Conservation (phyloP, 371 early-diverging fungal species). For the Zancudomyces culisetae region DNA sequence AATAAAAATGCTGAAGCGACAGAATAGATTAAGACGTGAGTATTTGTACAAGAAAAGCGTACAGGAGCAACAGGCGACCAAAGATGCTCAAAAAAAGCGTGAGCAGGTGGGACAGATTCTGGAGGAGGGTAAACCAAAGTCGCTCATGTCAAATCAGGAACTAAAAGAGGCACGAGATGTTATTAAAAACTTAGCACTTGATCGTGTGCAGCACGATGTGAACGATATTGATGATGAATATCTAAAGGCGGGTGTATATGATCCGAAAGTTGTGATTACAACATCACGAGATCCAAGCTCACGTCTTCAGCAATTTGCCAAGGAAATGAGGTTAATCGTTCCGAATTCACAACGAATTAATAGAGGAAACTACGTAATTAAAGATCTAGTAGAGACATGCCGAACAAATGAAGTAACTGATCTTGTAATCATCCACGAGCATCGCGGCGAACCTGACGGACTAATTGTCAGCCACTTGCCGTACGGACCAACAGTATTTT, state of each 20-base stretch:
- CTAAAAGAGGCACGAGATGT: constrained; percentile 45
- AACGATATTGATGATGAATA: constrained; percentile 91
- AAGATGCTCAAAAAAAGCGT: constrained; percentile 79
- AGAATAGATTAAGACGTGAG: constrained; percentile 31
- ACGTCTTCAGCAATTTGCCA: constrained; percentile 87
- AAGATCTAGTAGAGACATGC: constrained; percentile 91
- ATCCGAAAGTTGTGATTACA: constrained; percentile 93
- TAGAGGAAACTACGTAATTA: constrained; percentile 90
- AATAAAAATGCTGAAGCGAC: too few species aligned
- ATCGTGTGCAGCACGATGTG: constrained; percentile 67
- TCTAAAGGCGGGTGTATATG: constrained; percentile 72
- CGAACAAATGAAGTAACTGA: constrained; percentile 89
- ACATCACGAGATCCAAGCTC: constrained; percentile 94
- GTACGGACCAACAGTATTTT: constrained; percentile 96
- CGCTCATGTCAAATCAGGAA: constrained; percentile 62
- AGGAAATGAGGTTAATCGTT: constrained; percentile 92
- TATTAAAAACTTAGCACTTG: constrained; percentile 64
- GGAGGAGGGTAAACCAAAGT: constrained; percentile 69
- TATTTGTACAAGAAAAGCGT: constrained; percentile 89
- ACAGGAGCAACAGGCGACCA: constrained; percentile 74
- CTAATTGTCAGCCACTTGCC: constrained; percentile 94
- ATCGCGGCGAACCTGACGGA: constrained; percentile 94
- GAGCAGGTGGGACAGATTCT: constrained; percentile 49
- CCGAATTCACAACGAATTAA: constrained; percentile 96
- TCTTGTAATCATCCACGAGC: constrained; percentile 90